Evolutionary conservation across 345 rosid species (phyloP).

Genomic region (Gossypium rotundifolium): DNA sequence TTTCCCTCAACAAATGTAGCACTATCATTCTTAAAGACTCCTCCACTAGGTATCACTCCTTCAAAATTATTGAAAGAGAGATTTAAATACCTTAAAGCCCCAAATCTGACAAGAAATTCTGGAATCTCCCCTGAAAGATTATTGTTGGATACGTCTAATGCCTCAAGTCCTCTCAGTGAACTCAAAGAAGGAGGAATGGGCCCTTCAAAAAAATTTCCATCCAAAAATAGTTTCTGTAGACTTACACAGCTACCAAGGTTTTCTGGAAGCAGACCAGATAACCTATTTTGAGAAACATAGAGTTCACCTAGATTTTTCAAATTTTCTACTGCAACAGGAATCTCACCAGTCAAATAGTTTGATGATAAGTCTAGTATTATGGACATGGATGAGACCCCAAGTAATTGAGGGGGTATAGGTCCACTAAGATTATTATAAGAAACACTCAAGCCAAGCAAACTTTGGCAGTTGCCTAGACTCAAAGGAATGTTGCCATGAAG

Average conservation of each 20-base stretch:
- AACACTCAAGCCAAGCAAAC: neutral
- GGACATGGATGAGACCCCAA: neutral
- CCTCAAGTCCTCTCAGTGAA: constrained; percentile 2
- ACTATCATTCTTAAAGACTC: constrained; percentile 29
- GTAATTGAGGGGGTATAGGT: neutral
- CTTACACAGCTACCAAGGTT: constrained; percentile 12
- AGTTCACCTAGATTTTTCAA: neutral
- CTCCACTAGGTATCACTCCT: constrained; percentile 28
- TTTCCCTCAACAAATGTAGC: constrained; percentile 28
- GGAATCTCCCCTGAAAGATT: constrained; percentile 27
- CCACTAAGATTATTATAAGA: neutral
- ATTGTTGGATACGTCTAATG: constrained; percentile 32
- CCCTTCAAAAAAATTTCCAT: constrained; percentile 24
- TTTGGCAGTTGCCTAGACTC: neutral
- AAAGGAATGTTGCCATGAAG: neutral
- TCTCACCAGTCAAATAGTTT: constrained; percentile 7
- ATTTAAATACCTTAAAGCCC: constrained; percentile 6
- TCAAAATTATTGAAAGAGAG: constrained; percentile 39
- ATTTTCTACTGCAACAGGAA: neutral
- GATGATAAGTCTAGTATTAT: neutral
- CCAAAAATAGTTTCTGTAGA: constrained; percentile 12
- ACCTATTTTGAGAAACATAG: neutral
- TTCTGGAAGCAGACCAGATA: neutral
- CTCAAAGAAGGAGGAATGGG: constrained; percentile 26
- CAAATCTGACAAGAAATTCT: neutral